These are phyloP conservation scores for Cyberlindnera petersonii DNA, from an alignment of 805 yeast species.

Conservation along the genomic window DNA sequence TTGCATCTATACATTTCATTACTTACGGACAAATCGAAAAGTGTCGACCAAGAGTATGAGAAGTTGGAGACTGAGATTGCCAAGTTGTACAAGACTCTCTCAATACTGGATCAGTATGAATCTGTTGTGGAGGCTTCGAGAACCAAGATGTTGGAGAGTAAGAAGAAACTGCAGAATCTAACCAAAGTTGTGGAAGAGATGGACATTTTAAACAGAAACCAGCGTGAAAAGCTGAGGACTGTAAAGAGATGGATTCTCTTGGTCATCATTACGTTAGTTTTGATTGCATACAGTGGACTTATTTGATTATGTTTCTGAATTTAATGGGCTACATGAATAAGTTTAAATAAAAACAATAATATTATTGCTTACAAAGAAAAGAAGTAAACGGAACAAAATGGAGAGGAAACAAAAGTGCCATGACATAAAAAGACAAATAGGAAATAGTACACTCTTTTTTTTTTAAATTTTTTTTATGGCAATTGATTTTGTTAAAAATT, in stretches of 20 bases:
- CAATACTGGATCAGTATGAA: slow-evolving; percentile 14
- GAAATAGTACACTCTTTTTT: slow-evolving; percentile 4
- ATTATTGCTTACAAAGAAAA: too few species aligned
- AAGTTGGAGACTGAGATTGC: slow-evolving; percentile 9
- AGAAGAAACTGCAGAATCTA: slow-evolving; percentile 13
- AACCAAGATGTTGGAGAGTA: slow-evolving; percentile 9
- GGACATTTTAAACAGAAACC: slow-evolving; percentile 8
- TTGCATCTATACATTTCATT: slow-evolving; percentile 1
- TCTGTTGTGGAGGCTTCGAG: slow-evolving; percentile 7
- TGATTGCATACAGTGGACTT: too few species aligned
- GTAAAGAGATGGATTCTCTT: slow-evolving; percentile 8
- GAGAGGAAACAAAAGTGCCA: slow-evolving; percentile 7
- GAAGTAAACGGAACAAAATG: too few species aligned
- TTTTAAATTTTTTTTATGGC: too few species aligned
- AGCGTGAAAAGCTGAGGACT: slow-evolving; percentile 4
- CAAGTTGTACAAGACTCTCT: slow-evolving; percentile 12
- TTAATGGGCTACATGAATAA: too few species aligned
- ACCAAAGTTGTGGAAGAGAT: slow-evolving; percentile 11
- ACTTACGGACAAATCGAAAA: slow-evolving; percentile 4
- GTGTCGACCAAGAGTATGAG: slow-evolving; percentile 6
- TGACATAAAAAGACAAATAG: not conserved
- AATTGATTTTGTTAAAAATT: too few species aligned
- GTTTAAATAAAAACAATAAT: too few species aligned
- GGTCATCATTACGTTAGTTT: too few species aligned
- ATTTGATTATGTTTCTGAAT: too few species aligned